Conservation (phyloP, 179 eudicot genomes). For the Beta lomatogona region DNA sequence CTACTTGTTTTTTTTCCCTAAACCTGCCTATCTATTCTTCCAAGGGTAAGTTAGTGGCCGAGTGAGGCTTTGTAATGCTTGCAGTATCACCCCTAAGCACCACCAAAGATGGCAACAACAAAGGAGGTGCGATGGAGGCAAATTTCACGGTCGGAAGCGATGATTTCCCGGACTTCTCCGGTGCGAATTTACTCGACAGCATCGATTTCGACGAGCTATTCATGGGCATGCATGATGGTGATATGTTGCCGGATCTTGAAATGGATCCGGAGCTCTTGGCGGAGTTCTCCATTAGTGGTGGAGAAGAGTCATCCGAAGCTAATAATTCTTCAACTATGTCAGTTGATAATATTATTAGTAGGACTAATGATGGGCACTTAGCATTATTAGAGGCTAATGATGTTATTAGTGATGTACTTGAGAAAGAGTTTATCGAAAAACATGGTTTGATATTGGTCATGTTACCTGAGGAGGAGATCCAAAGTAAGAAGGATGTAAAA, state of each 20-base stretch:
- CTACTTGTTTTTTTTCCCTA: not conserved
- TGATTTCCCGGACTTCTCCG: constrained; percentile 54
- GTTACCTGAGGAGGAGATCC: constrained; percentile 27
- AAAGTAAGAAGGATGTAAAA: constrained; percentile 34
- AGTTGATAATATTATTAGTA: constrained; percentile 26
- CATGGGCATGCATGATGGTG: constrained; percentile 54
- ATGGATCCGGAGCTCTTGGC: constrained; percentile 87
- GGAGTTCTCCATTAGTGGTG: constrained; percentile 65
- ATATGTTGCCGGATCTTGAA: constrained; percentile 76
- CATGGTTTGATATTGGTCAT: not conserved
- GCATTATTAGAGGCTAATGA: constrained; percentile 7
- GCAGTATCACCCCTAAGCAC: constrained; percentile 56
- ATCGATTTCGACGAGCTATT: constrained; percentile 83
- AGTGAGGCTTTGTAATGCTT: constrained; percentile 49
- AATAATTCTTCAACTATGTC: constrained; percentile 32
- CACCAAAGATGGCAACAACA: constrained; percentile 50
- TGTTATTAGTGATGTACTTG: not conserved
- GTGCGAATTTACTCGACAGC: constrained; percentile 60
- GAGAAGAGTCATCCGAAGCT: constrained; percentile 48
- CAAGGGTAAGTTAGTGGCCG: not conserved
- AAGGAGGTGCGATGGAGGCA: constrained; percentile 33
- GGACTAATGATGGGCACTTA: constrained; percentile 27
- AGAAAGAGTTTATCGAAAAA: not conserved
- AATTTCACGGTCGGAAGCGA: constrained; percentile 28
- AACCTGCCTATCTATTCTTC: not conserved